A percentile compares a stretch with the other conserved stretches of the same genome.
These are phyloP conservation scores for Chaetothyriales sp. DNA, from an alignment of 2,329 filamentous ascomycete species.

Conservation along the genomic window DNA sequence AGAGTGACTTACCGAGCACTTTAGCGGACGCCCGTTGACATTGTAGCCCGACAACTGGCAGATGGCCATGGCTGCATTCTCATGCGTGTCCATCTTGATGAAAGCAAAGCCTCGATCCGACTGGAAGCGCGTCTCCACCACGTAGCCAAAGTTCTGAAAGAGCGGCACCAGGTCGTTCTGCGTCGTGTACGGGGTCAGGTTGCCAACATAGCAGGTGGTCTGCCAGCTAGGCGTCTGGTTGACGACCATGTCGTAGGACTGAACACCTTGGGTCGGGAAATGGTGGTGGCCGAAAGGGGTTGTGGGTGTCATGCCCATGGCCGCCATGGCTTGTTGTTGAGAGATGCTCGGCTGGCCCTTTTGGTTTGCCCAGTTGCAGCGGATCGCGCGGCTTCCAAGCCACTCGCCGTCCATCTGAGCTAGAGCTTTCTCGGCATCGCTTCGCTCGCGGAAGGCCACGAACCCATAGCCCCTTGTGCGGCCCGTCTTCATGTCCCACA, in stretches of 20 bases:
- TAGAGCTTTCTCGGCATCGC: slow-evolving; percentile 86
- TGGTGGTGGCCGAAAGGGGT: slow-evolving; percentile 95
- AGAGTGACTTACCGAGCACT: slow-evolving; percentile 75
- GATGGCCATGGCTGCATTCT: slow-evolving; percentile 96
- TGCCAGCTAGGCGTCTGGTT: slow-evolving; percentile 94
- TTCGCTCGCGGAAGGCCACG: slow-evolving; percentile 86
- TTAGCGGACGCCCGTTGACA: slow-evolving; percentile 87
- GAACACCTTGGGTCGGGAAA: slow-evolving; percentile 90
- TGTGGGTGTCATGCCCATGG: slow-evolving; percentile 96
- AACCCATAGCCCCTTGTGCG: slow-evolving; percentile 95
- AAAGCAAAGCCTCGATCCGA: slow-evolving; percentile 96
- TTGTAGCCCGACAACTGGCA: slow-evolving; percentile 97
- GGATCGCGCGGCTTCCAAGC: slow-evolving; percentile 93
- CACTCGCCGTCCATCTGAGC: slow-evolving; percentile 98
- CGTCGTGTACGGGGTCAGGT: slow-evolving; percentile 92
- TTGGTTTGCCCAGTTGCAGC: slow-evolving; percentile 99
- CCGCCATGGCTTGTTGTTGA: slow-evolving; percentile 90
- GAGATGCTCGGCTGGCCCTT: slow-evolving; percentile 99
- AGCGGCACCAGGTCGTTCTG: slow-evolving; percentile 93
- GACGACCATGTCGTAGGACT: slow-evolving; percentile 95
- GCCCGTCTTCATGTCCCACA: slow-evolving; percentile 99
- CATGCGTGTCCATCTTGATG: slow-evolving; percentile 97
- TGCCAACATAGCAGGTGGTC: slow-evolving; percentile 95
- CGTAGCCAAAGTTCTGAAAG: slow-evolving; percentile 97
- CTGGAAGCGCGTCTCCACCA: slow-evolving; percentile 94